phyloP scores from a whole-genome alignment of 108 stramenopile genomes.

The Nitzschia inconspicua region DNA sequence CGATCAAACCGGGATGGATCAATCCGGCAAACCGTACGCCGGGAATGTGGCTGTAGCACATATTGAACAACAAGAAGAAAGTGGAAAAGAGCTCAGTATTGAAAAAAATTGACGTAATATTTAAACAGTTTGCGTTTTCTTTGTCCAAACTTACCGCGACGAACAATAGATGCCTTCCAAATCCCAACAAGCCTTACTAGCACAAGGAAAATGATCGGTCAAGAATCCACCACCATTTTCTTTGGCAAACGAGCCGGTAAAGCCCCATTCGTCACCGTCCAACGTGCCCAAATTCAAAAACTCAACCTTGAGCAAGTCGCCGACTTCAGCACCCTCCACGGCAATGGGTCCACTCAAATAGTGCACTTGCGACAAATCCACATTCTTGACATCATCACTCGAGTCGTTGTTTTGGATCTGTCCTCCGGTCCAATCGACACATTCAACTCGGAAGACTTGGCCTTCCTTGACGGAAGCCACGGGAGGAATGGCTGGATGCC shows the following conservation, averaged over 20 bases:
- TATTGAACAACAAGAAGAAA: no score
- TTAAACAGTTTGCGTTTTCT: background rate
- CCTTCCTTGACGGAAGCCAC: conserved; percentile 53
- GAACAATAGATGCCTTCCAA: conserved; percentile 65
- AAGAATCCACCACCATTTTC: conserved; percentile 73
- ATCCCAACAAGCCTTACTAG: conserved; percentile 67
- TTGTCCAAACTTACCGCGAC: conserved; percentile 11
- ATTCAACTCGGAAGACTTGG: conserved; percentile 61
- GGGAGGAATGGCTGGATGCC: conserved; percentile 70
- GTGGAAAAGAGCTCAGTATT: no score
- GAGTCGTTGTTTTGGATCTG: conserved; percentile 64
- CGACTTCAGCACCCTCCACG: conserved; percentile 48
- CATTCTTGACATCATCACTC: conserved; percentile 67
- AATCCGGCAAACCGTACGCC: conserved; percentile 47
- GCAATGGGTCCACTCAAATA: conserved; percentile 59
- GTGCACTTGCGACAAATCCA: conserved; percentile 67
- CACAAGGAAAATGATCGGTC: conserved; percentile 59
- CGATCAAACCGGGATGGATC: conserved; percentile 69
- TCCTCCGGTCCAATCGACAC: conserved; percentile 73
- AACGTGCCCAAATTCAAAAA: conserved; percentile 54
- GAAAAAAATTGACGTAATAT: no score
- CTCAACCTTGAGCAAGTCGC: conserved; percentile 66
- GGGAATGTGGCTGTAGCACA: conserved; percentile 57
- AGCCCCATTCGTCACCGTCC: conserved; percentile 71
- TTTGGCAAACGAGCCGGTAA: conserved; percentile 65